Evolutionary conservation across 1,284 basidiomycete species (phyloP), one percentile per base, ranked within the genome.

Genomic region (Ceratobasidium papillatum): DNA sequence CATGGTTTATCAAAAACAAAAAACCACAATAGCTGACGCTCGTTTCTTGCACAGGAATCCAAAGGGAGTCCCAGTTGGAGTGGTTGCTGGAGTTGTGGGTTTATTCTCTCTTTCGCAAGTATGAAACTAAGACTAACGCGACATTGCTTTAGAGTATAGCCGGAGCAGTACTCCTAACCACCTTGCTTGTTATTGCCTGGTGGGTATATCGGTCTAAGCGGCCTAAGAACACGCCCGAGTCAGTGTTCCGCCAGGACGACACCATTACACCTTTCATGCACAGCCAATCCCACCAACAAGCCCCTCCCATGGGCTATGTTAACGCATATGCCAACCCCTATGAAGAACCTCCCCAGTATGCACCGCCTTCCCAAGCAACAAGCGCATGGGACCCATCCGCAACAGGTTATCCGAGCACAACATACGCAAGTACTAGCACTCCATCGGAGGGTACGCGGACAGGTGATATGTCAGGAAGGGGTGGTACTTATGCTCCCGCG

Each of bases 1-100:
- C 54, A 19, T 19, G 12, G 5, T 9, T 4, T 19, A 36, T 1
- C 27, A 4, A 49, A 11, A 19, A 8, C 11, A 2, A 5, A 9
- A 34, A 34, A 58, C 4, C 14, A 62, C n/a, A 11, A 45, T 19
- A 34, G 2, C 19, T 43, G n/a, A 43, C 43, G 43, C 17, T 19
- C 3, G 43, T 38, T 43, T 25, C n/a, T 19, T 17, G 25, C 17
- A n/a, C n/a, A 69, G 66, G 12, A 3, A 32, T 32, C 12, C 66
- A 22, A 69, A 69, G 14, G 38, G 25, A 3, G 38, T 47, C 32
- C 51, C 66, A 5, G 41, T 47, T 12, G 52, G 66, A 14, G 54
- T 54, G 36, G 38, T 59, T 22, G 66, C 45, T 43, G 66, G 66
- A 25, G 66, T 36, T 52, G 66, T 69, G 38, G 17, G 66, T 69